Base-by-base conservation (phyloP, 169 alveolate genomes). In the Plasmodium fragile region DNA sequence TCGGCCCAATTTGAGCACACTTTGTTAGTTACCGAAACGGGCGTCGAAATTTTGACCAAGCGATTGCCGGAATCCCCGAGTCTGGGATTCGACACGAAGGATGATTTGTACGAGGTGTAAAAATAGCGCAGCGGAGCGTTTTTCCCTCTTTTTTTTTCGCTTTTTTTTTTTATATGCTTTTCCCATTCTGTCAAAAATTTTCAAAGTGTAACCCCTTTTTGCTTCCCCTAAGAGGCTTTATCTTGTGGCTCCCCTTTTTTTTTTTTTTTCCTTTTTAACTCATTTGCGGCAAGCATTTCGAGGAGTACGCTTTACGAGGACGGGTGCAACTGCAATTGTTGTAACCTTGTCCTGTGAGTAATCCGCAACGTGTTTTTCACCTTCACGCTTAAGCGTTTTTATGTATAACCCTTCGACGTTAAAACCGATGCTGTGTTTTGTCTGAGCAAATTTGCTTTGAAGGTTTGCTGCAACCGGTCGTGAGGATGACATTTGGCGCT, bases 1-100 rank as follows among this genome's bases (percentile, higher is more conserved):
- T 98, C 99, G 5, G 99, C 99, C 8, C 99, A 99, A 95, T 99
- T 99, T 95, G 99, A 99, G 95, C 99, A 99, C 94, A 98, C 99
- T 16, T 81, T 99, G 70, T 96, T 99, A 49, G 97, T 99, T 65
- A 99, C 99, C 6, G 99, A 98, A 25, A 97, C 95, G 45, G 99
- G 99, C 18, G 98, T 96, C 73, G 99, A 99, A 92, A 96, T 98
- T 28, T 97, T 99, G 32, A 98, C 99, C 43, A 98, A 97, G 30
- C 96, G 99, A 78, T 72, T 95, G 41, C 97, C 95, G 6, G 92
- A 97, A 13, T 98, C 99, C 2, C 99, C 99, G 30, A 98, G 98
- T 25, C 92, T 98, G 77, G 98, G 96, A 34, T 97, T 96, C 87
- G 97, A 96, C 53, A 91, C 94, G n/a, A 91, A 53, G 72, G 91